phyloP scores from a whole-genome alignment of 441 rosid genomes.

The Sinapis alba region DNA sequence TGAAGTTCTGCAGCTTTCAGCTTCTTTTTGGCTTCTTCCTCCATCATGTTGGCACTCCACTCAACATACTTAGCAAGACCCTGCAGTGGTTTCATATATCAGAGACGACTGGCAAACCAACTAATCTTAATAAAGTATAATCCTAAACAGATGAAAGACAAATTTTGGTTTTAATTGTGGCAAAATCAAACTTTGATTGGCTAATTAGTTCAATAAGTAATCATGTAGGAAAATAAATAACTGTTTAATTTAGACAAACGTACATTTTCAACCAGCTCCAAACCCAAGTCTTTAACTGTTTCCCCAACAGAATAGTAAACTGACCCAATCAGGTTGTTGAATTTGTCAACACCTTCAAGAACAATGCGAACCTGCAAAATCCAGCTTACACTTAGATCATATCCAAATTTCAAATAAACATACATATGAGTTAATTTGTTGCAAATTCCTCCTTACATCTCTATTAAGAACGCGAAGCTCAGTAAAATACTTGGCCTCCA shows the following conservation, averaged over 20 bases:
- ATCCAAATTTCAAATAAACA: slow-evolving; percentile 13
- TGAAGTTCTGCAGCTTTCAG: slow-evolving; percentile 90
- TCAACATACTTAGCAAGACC: slow-evolving; percentile 95
- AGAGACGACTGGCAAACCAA: not conserved
- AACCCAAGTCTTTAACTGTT: slow-evolving; percentile 75
- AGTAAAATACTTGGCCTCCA: slow-evolving; percentile 87
- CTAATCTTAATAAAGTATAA: slow-evolving; percentile 13
- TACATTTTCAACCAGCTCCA: slow-evolving; percentile 95
- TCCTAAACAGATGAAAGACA: not conserved
- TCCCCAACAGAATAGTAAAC: slow-evolving; percentile 89
- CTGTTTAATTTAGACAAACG: slow-evolving; percentile 29
- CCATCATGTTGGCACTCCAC: slow-evolving; percentile 98
- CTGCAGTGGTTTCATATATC: slow-evolving; percentile 38
- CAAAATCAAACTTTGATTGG: not conserved
- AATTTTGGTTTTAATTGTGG: not conserved
- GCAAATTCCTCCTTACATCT: slow-evolving; percentile 57
- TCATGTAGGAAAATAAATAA: not conserved
- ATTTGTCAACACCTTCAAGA: slow-evolving; percentile 93
- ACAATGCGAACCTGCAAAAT: slow-evolving; percentile 84
- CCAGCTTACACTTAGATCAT: slow-evolving; percentile 37
- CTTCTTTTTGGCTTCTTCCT: slow-evolving; percentile 79
- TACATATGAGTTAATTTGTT: slow-evolving; percentile 1
- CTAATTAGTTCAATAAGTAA: not conserved
- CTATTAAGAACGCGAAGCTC: slow-evolving; percentile 83
- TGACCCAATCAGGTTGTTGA: slow-evolving; percentile 91